Evolutionary conservation across 2,329 filamentous ascomycete genomes (phyloP).

Genomic region (Stenocarpella maydis): DNA sequence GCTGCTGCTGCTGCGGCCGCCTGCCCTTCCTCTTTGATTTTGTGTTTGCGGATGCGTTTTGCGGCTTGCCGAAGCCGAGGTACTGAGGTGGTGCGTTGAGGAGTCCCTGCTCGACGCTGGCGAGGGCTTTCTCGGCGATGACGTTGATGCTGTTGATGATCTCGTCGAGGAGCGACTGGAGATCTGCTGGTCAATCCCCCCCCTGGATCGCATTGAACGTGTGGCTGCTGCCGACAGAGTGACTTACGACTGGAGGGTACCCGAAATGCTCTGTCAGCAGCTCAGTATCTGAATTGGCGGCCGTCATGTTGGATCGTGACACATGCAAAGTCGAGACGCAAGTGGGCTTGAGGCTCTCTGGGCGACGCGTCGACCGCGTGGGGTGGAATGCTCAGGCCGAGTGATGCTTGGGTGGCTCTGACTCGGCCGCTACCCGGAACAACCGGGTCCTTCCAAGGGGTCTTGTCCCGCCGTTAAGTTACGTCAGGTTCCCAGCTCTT

Average conservation of each 20-base stretch:
- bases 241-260: conserved; percentile 86
- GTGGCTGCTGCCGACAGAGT: neutral
- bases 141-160: conserved; percentile 98
- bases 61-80: conserved; percentile 75
- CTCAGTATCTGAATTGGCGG: conserved; percentile 59
- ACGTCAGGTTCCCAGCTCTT: conserved; percentile 26
- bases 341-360: neutral
- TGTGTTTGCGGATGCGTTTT: conserved; percentile 37
- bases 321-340: neutral
- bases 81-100: conserved; percentile 75
- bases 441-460: conserved; percentile 21
- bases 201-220: conserved; percentile 26
- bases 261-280: conserved; percentile 95
- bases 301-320: conserved; percentile 39
- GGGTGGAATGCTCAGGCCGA: neutral
- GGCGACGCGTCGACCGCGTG: conserved; percentile 33
- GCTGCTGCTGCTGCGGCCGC: conserved; percentile 11
- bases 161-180: conserved; percentile 90
- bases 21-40: conserved; percentile 40
- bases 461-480: conserved; percentile 23
- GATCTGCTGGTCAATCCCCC: conserved; percentile 29
- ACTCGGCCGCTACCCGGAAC: neutral
- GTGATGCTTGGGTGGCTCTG: conserved; percentile 18
- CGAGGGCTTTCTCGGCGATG: conserved; percentile 87
- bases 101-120: conserved; percentile 85